A percentile compares a stretch with the other conserved stretches of the same genome.
These are phyloP conservation scores for Labyrinthula sp. DNA, from an alignment of 352 stramenopile species.

Conservation along the genomic window DNA sequence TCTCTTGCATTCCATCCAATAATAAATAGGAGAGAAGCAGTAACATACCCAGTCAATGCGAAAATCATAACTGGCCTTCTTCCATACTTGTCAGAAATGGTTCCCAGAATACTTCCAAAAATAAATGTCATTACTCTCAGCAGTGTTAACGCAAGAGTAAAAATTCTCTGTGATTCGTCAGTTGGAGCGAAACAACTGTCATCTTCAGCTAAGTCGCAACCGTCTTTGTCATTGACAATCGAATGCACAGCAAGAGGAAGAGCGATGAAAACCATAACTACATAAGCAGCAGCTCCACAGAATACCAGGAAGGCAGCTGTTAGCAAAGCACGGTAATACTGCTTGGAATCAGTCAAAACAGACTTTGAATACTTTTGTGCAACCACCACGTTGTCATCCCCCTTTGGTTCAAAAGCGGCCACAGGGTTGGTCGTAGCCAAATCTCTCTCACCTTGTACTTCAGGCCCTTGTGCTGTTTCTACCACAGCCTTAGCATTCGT, in stretches of 20 bases:
- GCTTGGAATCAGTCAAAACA: too few relatives aligned
- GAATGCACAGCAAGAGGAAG: constrained; percentile 26
- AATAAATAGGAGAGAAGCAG: constrained; percentile 11
- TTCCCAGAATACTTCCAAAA: constrained; percentile 11
- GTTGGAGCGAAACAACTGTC: constrained; percentile 27
- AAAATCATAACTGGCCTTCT: constrained; percentile 6
- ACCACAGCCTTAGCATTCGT: too few relatives aligned
- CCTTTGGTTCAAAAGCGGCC: too few relatives aligned
- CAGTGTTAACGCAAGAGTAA: constrained; percentile 21
- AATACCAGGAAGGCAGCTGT: constrained; percentile 23
- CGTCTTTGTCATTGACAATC: constrained; percentile 27
- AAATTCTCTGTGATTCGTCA: constrained; percentile 12
- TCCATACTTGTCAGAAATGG: constrained; percentile 10
- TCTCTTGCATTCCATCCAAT: constrained; percentile 17
- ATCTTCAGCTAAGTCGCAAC: constrained; percentile 23
- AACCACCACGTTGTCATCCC: too few relatives aligned
- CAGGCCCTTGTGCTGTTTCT: too few relatives aligned
- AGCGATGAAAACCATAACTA: constrained; percentile 29
- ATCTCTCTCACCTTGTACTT: too few relatives aligned
- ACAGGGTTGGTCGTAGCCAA: too few relatives aligned
- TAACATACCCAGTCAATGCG: constrained; percentile 20
- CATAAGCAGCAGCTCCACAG: constrained; percentile 12
- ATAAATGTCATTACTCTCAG: constrained; percentile 27
- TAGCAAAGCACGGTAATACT: too few relatives aligned
- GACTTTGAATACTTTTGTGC: too few relatives aligned